Percentiles rank a stretch among this genome's conserved stretches.
phyloP scores from a whole-genome alignment of 441 rosid genomes.

The Populus hybrid region DNA sequence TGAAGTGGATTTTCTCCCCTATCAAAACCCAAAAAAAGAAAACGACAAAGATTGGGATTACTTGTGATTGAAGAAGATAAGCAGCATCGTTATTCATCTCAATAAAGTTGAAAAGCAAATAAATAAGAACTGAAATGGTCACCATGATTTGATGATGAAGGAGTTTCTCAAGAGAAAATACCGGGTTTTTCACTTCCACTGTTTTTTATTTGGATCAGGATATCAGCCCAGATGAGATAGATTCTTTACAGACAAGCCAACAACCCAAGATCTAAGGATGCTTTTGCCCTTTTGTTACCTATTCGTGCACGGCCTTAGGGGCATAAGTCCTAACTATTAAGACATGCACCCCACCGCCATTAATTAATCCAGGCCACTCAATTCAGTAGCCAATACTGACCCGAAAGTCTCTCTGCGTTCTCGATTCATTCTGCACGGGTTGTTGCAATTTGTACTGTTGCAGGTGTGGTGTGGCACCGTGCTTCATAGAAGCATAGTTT shows the following conservation, averaged over 20 bases:
- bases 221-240: background rate
- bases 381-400: background rate
- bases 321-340: background rate
- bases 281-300: background rate
- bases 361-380: background rate
- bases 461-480: background rate
- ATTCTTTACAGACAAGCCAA: background rate
- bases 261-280: background rate
- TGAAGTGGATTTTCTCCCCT: too few species aligned
- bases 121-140: background rate
- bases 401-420: background rate
- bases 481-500: background rate
- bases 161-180: too few species aligned
- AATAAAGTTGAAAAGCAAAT: background rate
- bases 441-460: too few species aligned
- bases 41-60: background rate
- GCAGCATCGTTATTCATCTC: background rate
- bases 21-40: too few species aligned
- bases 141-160: too few species aligned
- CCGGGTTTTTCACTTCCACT: too few species aligned
- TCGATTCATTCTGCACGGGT: background rate
- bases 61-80: background rate
- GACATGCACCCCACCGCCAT: background rate
- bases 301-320: background rate
- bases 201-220: background rate